Percentiles rank a stretch among this genome's conserved stretches.
Evolutionary conservation across 805 yeast species (phyloP).

Genomic region (Debaryomyces castellii): DNA sequence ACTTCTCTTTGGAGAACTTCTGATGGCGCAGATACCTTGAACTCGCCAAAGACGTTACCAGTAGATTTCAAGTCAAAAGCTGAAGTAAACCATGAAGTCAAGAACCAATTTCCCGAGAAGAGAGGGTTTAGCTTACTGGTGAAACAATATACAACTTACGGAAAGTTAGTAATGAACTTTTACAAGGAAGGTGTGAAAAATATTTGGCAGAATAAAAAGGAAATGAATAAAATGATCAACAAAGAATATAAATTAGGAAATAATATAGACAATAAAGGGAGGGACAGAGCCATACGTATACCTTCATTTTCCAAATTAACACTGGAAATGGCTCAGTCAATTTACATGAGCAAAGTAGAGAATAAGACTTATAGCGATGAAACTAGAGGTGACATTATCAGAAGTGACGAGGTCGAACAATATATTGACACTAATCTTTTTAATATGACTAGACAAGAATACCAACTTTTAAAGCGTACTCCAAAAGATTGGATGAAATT

Average conservation of each 20-base stretch:
- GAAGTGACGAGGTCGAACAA: conserved; percentile 10
- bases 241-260: conserved; percentile 18
- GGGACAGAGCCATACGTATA: conserved; percentile 23
- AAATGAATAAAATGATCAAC: conserved; percentile 14
- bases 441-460: conserved; percentile 48
- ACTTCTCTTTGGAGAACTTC: conserved; percentile 13
- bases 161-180: conserved; percentile 46
- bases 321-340: conserved; percentile 30
- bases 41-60: conserved; percentile 34
- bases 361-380: conserved; percentile 19
- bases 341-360: conserved; percentile 39
- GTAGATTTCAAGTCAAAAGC: conserved; percentile 22
- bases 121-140: conserved; percentile 16
- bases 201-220: conserved; percentile 47
- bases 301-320: conserved; percentile 37
- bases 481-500: conserved; percentile 49
- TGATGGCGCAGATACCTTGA: conserved; percentile 13
- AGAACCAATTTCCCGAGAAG: conserved; percentile 14
- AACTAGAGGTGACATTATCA: conserved; percentile 18
- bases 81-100: conserved; percentile 25
- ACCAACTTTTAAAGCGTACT: conserved; percentile 51
- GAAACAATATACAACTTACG: conserved; percentile 45
- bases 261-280: conserved; percentile 22
- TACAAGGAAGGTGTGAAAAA: conserved; percentile 59
- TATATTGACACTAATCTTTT: conserved; percentile 21